Percentiles rank a stretch among this genome's conserved stretches.
phyloP scores from a whole-genome alignment of 1,284 basidiomycete genomes.

The Leccinum holopus region DNA sequence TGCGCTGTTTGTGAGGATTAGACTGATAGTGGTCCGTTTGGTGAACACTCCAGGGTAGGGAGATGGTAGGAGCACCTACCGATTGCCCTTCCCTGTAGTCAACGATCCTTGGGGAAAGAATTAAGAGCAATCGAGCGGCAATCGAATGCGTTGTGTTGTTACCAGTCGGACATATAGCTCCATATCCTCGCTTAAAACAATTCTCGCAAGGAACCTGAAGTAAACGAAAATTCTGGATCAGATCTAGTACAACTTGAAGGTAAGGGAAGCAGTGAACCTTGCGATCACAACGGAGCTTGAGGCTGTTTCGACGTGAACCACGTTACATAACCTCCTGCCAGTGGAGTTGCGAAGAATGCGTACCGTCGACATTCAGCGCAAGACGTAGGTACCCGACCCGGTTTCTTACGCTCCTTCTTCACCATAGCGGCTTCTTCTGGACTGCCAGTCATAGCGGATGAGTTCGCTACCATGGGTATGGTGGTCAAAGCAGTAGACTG shows the following conservation, averaged over 20 bases:
- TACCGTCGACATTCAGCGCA: conserved; percentile 71
- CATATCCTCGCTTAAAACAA: conserved; percentile 67
- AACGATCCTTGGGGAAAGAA: conserved; percentile 42
- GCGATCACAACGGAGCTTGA: conserved; percentile 72
- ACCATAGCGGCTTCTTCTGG: conserved; percentile 9
- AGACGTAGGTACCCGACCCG: conserved; percentile 57
- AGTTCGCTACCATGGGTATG: background rate
- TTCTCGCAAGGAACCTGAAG: conserved; percentile 67
- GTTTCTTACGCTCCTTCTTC: conserved; percentile 39
- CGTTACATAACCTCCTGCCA: background rate
- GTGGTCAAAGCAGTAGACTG: background rate
- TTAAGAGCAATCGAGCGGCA: conserved; percentile 8
- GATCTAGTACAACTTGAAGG: background rate
- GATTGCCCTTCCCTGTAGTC: conserved; percentile 56
- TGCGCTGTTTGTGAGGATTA: conserved; percentile 62
- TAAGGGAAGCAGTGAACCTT: conserved; percentile 41
- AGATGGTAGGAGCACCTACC: conserved; percentile 27
- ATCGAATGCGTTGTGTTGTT: conserved; percentile 13
- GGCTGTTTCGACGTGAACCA: conserved; percentile 35
- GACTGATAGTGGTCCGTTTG: conserved; percentile 33
- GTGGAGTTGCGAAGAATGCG: background rate
- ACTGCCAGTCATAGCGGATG: conserved; percentile 8
- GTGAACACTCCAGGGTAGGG: background rate
- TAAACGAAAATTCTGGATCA: background rate
- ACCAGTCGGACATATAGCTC: conserved; percentile 70